Conservation (phyloP, 2,329 filamentous ascomycete species). For the Fusarium austroafricanum region DNA sequence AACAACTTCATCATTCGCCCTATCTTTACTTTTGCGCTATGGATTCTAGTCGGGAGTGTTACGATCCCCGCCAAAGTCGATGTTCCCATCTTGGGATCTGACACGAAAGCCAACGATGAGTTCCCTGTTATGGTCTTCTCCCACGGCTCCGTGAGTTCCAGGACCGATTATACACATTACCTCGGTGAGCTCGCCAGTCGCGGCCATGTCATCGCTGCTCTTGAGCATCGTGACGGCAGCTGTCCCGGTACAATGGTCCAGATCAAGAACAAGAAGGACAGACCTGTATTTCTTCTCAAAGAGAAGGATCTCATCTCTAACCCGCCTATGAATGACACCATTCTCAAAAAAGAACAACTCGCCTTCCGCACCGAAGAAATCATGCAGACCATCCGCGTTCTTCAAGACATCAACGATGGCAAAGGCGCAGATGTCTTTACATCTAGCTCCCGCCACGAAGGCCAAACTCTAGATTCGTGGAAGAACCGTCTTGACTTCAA, state of each 20-base stretch:
- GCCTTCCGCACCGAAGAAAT: constrained; percentile 64
- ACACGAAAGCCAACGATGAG: constrained; percentile 39
- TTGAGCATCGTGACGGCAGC: constrained; percentile 66
- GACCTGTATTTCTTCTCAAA: constrained; percentile 51
- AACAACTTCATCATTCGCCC: constrained; percentile 57
- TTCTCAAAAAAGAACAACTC: constrained; percentile 60
- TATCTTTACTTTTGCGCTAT: constrained; percentile 57
- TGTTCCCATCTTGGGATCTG: constrained; percentile 52
- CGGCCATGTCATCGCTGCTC: constrained; percentile 60
- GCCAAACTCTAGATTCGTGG: constrained; percentile 61
- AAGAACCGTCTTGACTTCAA: constrained; percentile 63
- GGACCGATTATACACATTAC: constrained; percentile 65
- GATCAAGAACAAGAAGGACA: constrained; percentile 46
- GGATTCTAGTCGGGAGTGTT: constrained; percentile 56
- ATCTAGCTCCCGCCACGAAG: constrained; percentile 62
- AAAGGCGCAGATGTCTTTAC: constrained; percentile 50
- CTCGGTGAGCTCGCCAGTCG: constrained; percentile 62
- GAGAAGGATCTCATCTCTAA: constrained; percentile 49
- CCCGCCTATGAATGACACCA: constrained; percentile 50
- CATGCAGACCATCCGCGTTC: constrained; percentile 56
- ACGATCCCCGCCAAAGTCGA: constrained; percentile 62
- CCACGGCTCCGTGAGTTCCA: constrained; percentile 62
- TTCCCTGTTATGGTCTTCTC: constrained; percentile 64
- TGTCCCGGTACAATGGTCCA: constrained; percentile 58
- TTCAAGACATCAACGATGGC: constrained; percentile 56